Conservation (phyloP, 2,329 filamentous ascomycete species). For the Fusarium camptoceras region DNA sequence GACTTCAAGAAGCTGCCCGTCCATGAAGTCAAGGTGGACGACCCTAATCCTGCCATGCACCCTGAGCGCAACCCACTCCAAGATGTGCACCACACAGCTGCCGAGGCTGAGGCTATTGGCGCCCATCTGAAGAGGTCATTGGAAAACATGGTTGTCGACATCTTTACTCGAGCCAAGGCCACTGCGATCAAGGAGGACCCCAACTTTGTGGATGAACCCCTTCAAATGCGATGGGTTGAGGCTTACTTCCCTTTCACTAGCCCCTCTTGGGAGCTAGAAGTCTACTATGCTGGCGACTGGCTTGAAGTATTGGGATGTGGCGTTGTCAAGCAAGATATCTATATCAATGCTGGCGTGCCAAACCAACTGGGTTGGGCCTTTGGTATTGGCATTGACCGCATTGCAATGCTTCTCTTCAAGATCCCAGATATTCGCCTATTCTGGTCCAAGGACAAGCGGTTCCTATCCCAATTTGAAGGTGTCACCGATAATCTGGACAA, state of each 20-base stretch:
- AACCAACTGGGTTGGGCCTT: slow-evolving; percentile 92
- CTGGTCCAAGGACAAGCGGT: slow-evolving; percentile 88
- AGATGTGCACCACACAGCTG: slow-evolving; percentile 72
- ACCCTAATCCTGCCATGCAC: slow-evolving; percentile 83
- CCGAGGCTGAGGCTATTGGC: slow-evolving; percentile 84
- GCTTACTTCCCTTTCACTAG: slow-evolving; percentile 98
- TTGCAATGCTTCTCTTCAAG: slow-evolving; percentile 96
- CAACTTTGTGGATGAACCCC: slow-evolving; percentile 71
- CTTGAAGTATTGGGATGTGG: slow-evolving; percentile 96
- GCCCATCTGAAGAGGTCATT: slow-evolving; percentile 89
- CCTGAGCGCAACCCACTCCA: slow-evolving; percentile 87
- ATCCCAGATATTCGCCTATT: slow-evolving; percentile 97
- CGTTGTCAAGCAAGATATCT: slow-evolving; percentile 84
- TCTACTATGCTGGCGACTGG: slow-evolving; percentile 95
- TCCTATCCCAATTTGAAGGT: slow-evolving; percentile 84
- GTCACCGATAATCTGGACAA: slow-evolving; percentile 63
- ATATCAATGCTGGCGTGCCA: slow-evolving; percentile 80
- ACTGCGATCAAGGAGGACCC: slow-evolving; percentile 68
- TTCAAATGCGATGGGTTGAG: slow-evolving; percentile 93
- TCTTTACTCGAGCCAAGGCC: slow-evolving; percentile 82
- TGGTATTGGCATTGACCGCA: slow-evolving; percentile 90
- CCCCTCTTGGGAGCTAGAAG: slow-evolving; percentile 95
- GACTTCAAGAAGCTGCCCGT: slow-evolving; percentile 78
- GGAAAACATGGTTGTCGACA: slow-evolving; percentile 88
- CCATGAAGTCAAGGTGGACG: slow-evolving; percentile 82